Base-by-base conservation (phyloP, 495 filamentous ascomycete species). In the Xylaria longipes region DNA sequence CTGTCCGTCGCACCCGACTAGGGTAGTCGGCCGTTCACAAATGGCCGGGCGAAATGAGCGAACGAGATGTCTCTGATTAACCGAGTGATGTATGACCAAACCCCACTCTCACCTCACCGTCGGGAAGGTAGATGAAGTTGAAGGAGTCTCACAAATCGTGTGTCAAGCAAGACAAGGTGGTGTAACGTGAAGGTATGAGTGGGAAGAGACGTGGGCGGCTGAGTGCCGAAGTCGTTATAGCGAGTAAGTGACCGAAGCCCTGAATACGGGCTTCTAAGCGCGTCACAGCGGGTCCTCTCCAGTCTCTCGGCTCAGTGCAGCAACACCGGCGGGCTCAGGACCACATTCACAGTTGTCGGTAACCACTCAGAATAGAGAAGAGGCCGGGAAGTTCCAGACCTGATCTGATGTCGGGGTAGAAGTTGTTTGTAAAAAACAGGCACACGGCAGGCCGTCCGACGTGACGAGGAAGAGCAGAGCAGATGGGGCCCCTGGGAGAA, bases 71-170 rank as follows among this genome's bases (percentile, higher is more conserved):
- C 73, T 76, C 77, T 77, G 75, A 73, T 76, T 77, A 78, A 67
- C 78, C 76, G 74, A 78, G 74, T 77, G 75, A 73, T 73, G 83
- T 84, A 80, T 76, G 73, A 84, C 82, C 74, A 82, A 80, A 83
- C 82, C 78, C 81, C 78, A 81, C 79, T 77, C 78, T 80, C 77
- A 79, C 81, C 79, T 80, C 77, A 80, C 81, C 75, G 72, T 77
- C 73, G 73, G 75, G 69, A 73, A 76, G 71, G 76, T 70, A 46
- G 31, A 57, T 37, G 52, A 69, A 35, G n/a, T 27, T 35, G 4
- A 46, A 69, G 5, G 20, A 74, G 75, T 76, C 75, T 74, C 75
- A 77, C 77, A 77, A 74, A 52, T 52, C 37, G 46, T 64, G 70
- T 74, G 70, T 70, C 64, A 67, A 65, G 69, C 72, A 74, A 76